Base-by-base conservation (phyloP, 257 asterid genomes). In the Capsicum pubescens region DNA sequence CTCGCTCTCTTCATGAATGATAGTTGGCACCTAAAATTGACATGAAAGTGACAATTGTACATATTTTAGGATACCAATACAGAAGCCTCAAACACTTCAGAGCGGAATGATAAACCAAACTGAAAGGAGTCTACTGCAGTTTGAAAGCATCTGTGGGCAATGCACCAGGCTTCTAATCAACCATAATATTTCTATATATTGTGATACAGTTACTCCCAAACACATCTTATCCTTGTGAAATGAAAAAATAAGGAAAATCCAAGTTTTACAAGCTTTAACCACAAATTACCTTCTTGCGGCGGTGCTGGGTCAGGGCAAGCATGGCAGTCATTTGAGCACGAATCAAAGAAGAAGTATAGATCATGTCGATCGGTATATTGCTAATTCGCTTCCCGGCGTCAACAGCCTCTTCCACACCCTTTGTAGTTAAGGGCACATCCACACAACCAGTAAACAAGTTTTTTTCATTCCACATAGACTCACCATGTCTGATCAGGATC, bases 321-420 rank as follows among this genome's bases (percentile, higher is more conserved):
- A 97, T 93, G 56, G 99, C 98, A 77, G 99, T 97, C 98, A 97
- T 97, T 82, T 97, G 98, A 0, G 99, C 99, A 84, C 99, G 99
- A 84, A 97, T 93, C 81, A 95, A 79, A 19, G 98, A 79, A 85
- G 99, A 97, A 42, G 99, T 97, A 80, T 90, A 97, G 84, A 97
- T 97, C 92, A 91, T 87, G 91, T 97, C 98, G 3, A 97, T 88
- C 48, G 99, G 98, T 86, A 97, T 93, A 86, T 93, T 95, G 90
- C 98, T 93, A 87, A 97, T 97, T 88, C 98, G 91, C 89, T 89
- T 93, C 32, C 99, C 99, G 9, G 99, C 99, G 91, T 95, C 97
- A 82, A 93, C 87, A 39, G 99, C 99, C 90, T 97, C 99, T 54
- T 95, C 97, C 82, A 95, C 97, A 16, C 99, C 99, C 89, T 95